Conservation (phyloP, 2,329 filamentous ascomycete genomes). For the Calonectria pauciramosa region DNA sequence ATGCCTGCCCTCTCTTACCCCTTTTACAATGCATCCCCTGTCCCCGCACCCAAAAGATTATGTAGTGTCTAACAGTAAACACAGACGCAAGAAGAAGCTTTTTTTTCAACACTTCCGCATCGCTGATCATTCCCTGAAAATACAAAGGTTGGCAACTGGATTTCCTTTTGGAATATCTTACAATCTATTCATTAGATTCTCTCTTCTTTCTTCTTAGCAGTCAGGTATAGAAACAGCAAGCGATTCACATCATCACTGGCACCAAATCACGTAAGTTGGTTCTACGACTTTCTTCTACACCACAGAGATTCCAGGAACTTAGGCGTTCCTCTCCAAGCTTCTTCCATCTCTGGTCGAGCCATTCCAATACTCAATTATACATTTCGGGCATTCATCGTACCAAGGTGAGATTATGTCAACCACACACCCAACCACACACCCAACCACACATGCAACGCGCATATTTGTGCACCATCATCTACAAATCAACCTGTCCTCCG, state of each 20-base stretch:
- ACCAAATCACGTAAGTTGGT: background rate
- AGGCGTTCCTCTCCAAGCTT: background rate
- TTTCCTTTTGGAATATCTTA: background rate
- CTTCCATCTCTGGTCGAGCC: background rate
- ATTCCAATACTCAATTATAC: background rate
- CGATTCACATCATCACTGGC: background rate
- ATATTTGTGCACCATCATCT: background rate
- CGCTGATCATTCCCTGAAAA: background rate
- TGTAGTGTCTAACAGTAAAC: background rate
- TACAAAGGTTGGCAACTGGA: background rate
- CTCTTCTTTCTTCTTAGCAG: background rate
- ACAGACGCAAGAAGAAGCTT: background rate
- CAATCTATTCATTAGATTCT: background rate
- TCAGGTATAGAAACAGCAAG: background rate
- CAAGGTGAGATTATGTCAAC: background rate
- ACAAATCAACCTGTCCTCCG: background rate
- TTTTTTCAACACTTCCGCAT: background rate
- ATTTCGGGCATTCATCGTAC: background rate
- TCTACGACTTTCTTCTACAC: no score
- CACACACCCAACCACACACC: background rate
- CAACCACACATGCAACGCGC: background rate
- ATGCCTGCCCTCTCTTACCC: background rate
- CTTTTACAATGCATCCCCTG: background rate
- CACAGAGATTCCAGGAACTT: background rate
- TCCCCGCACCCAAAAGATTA: background rate